Conservation (phyloP, 352 stramenopile genomes). For the Phytophthora citrophthora region DNA sequence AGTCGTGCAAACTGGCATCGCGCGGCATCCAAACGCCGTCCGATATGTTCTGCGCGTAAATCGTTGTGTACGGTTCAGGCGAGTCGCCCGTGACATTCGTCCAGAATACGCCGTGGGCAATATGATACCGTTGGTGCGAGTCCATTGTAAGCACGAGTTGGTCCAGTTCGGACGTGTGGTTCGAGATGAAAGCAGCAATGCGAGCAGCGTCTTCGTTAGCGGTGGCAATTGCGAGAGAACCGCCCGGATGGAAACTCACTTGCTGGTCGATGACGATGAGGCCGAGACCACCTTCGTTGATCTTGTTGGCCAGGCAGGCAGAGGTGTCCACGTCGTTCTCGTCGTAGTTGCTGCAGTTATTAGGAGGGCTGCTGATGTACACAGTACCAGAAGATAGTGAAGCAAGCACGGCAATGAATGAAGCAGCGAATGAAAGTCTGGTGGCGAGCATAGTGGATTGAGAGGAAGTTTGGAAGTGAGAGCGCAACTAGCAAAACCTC, state of each 20-base stretch:
- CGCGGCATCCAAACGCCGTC: slow-evolving; percentile 45
- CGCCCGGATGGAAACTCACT: slow-evolving; percentile 93
- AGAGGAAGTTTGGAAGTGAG: neutral
- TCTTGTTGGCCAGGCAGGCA: slow-evolving; percentile 28
- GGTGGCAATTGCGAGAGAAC: slow-evolving; percentile 90
- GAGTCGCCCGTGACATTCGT: slow-evolving; percentile 31
- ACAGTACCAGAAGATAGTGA: slow-evolving; percentile 1
- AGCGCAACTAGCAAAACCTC: neutral
- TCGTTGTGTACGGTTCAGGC: slow-evolving; percentile 88
- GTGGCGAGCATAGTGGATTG: slow-evolving; percentile 7
- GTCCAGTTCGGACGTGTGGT: slow-evolving; percentile 54
- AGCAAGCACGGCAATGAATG: neutral
- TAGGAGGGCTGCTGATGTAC: slow-evolving; percentile 15
- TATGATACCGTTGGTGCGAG: slow-evolving; percentile 88
- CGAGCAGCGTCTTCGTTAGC: slow-evolving; percentile 85
- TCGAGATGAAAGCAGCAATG: slow-evolving; percentile 84
- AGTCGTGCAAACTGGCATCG: slow-evolving; percentile 62
- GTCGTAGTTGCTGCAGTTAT: slow-evolving; percentile 19
- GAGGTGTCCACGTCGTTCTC: too few species aligned
- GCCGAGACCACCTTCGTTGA: slow-evolving; percentile 41
- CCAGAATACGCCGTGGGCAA: slow-evolving; percentile 93
- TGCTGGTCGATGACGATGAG: slow-evolving; percentile 94
- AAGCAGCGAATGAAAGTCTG: slow-evolving; percentile 3
- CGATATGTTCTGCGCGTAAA: slow-evolving; percentile 69
- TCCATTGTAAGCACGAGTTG: slow-evolving; percentile 95